Evolutionary conservation across 225 moss, liverwort and hornwort genomes (phyloP).

Genomic region (Pseudoscleropodium purum): DNA sequence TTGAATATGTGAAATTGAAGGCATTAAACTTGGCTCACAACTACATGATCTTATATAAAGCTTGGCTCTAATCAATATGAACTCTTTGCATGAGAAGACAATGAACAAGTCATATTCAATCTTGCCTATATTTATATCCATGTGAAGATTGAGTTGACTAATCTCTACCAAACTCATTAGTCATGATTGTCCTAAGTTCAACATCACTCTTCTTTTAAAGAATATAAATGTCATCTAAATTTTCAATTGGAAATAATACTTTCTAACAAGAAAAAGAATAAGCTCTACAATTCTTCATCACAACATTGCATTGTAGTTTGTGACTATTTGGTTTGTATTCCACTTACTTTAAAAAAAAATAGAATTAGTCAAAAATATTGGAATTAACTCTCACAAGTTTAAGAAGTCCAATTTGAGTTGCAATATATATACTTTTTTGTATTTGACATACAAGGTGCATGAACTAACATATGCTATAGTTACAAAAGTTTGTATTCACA

Average conservation of each 20-base stretch:
- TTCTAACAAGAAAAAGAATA: not conserved
- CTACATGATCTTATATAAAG: not conserved
- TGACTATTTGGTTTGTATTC: not conserved
- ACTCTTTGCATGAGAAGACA: not conserved
- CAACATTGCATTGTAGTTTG: not conserved
- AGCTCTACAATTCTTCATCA: not conserved
- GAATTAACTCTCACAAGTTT: fast-evolving
- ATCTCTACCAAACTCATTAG: too few species aligned
- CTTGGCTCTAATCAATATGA: not conserved
- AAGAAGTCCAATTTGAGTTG: not conserved
- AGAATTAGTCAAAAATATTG: not conserved
- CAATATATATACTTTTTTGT: not conserved
- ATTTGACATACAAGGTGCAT: not conserved
- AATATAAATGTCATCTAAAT: not conserved
- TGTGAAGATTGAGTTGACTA: not conserved
- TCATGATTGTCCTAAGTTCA: fast-evolving
- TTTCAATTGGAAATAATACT: not conserved
- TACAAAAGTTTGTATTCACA: not conserved
- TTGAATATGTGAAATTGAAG: not conserved
- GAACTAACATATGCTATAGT: fast-evolving
- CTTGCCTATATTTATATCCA: not conserved
- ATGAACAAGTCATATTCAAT: not conserved
- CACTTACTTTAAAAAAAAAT: too few species aligned
- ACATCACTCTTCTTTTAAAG: not conserved
- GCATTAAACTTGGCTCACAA: not conserved